Evolutionary conservation across 163 green algal genomes (phyloP).

Genomic region (Chloromonas sp.): DNA sequence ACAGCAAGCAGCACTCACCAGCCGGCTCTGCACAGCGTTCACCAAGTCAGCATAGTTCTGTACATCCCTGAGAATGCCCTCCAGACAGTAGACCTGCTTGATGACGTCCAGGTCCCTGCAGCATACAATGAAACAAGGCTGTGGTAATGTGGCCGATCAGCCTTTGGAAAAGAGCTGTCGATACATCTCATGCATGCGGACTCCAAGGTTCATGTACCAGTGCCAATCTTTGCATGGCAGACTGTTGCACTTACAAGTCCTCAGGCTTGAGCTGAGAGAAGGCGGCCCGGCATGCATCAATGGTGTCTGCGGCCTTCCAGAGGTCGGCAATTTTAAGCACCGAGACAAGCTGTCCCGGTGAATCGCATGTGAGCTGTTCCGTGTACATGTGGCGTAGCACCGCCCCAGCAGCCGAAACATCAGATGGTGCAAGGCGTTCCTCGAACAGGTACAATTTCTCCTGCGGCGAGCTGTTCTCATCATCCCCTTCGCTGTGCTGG

Average conservation of each 20-base stretch:
- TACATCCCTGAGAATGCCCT: background rate
- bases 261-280: slow-evolving; percentile 1
- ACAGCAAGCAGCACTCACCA: background rate
- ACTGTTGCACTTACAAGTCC: background rate
- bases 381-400: slow-evolving; percentile 7
- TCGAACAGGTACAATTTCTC: background rate
- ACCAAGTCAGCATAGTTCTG: background rate
- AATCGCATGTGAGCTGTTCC: slow-evolving; percentile 2
- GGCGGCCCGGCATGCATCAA: slow-evolving; percentile 4
- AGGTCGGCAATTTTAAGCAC: slow-evolving; percentile 7
- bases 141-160: too few relatives aligned
- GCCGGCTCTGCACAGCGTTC: background rate
- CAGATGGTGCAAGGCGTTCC: background rate
- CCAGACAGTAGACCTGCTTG: slow-evolving; percentile 3
- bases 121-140: too few relatives aligned
- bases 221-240: too few relatives aligned
- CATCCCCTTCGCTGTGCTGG: too few relatives aligned
- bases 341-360: background rate
- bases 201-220: too few relatives aligned
- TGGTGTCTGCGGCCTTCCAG: background rate
- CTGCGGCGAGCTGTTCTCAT: too few relatives aligned
- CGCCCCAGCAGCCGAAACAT: background rate
- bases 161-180: too few relatives aligned
- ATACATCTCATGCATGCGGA: too few relatives aligned
- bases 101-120: slow-evolving; percentile 1